Evolutionary conservation across 2,329 filamentous ascomycete genomes (phyloP).

Genomic region (Trichoderma arundinaceum): DNA sequence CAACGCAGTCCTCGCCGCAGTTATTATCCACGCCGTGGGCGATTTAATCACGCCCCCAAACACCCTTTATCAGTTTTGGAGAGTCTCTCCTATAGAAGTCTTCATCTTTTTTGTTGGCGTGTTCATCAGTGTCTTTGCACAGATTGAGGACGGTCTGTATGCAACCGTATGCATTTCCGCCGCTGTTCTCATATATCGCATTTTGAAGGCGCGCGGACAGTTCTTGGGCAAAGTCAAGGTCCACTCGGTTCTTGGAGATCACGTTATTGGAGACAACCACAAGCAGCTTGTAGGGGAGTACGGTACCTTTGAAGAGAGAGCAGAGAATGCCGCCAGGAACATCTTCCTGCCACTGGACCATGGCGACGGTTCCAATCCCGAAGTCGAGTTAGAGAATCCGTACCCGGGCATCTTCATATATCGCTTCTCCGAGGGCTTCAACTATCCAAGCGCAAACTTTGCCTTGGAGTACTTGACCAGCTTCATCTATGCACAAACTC

Average conservation of each 20-base stretch:
- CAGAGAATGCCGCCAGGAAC: slow-evolving; percentile 65
- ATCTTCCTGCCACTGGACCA: slow-evolving; percentile 88
- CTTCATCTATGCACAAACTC: slow-evolving; percentile 72
- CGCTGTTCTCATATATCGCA: slow-evolving; percentile 79
- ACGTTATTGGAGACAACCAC: slow-evolving; percentile 68
- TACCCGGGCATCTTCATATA: slow-evolving; percentile 96
- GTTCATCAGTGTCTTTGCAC: slow-evolving; percentile 83
- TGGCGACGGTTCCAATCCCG: slow-evolving; percentile 87
- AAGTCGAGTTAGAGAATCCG: slow-evolving; percentile 77
- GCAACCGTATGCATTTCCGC: slow-evolving; percentile 78
- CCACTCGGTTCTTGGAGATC: slow-evolving; percentile 81
- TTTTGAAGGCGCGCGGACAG: slow-evolving; percentile 79
- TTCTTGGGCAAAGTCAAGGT: slow-evolving; percentile 74
- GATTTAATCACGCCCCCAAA: slow-evolving; percentile 92
- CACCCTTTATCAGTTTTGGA: slow-evolving; percentile 94
- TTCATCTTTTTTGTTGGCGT: slow-evolving; percentile 94
- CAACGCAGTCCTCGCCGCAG: slow-evolving; percentile 76
- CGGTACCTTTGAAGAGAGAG: slow-evolving; percentile 56
- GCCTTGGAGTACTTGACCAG: slow-evolving; percentile 79
- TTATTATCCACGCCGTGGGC: slow-evolving; percentile 95
- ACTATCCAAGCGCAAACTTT: slow-evolving; percentile 91
- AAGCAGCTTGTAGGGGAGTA: slow-evolving; percentile 57
- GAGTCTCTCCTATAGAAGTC: slow-evolving; percentile 86
- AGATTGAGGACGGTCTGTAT: slow-evolving; percentile 93
- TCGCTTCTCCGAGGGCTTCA: slow-evolving; percentile 92